Evolutionary conservation across 177 flowering plant genomes (phyloP).

Genomic region (Vitis hybrid): DNA sequence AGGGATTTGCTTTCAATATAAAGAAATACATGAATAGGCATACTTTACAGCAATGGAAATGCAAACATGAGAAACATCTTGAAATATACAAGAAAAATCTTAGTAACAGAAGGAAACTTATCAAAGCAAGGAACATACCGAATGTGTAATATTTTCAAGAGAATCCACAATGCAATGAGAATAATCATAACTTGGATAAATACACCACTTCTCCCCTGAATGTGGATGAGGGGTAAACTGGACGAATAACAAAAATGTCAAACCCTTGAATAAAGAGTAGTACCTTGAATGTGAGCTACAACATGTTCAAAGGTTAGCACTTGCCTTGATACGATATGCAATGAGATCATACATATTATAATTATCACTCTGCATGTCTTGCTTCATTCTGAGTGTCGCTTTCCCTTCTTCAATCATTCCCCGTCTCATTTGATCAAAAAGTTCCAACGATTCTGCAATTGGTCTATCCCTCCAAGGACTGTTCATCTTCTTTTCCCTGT

Average conservation of each 20-base stretch:
- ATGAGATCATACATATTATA: slow-evolving; percentile 96
- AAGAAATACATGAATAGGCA: too few species aligned
- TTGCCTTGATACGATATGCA: slow-evolving; percentile 96
- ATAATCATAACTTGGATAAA: slow-evolving; percentile 98
- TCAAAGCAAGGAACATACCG: slow-evolving; percentile 48
- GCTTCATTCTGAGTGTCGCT: slow-evolving; percentile 98
- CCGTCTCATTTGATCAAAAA: slow-evolving; percentile 86
- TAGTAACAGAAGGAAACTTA: not conserved
- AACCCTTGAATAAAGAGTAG: not conserved
- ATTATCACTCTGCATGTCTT: slow-evolving; percentile 99
- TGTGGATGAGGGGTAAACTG: slow-evolving; percentile 98
- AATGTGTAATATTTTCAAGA: slow-evolving; percentile 93
- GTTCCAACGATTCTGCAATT: slow-evolving; percentile 76
- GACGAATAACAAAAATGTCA: slow-evolving; percentile 5
- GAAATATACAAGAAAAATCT: not conserved
- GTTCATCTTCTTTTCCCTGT: slow-evolving; percentile 87
- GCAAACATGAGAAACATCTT: not conserved
- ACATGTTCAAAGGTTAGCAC: slow-evolving; percentile 6
- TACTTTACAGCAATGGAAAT: not conserved
- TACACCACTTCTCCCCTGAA: slow-evolving; percentile 97
- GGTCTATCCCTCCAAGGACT: slow-evolving; percentile 99
- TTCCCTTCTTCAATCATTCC: slow-evolving; percentile 93
- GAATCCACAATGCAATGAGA: slow-evolving; percentile 98
- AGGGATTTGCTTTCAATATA: too few species aligned
- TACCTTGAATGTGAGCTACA: slow-evolving; percentile 2